These are phyloP conservation scores for Yarrowia yakushimensis DNA, from an alignment of 805 yeast species.

Conservation along the genomic window DNA sequence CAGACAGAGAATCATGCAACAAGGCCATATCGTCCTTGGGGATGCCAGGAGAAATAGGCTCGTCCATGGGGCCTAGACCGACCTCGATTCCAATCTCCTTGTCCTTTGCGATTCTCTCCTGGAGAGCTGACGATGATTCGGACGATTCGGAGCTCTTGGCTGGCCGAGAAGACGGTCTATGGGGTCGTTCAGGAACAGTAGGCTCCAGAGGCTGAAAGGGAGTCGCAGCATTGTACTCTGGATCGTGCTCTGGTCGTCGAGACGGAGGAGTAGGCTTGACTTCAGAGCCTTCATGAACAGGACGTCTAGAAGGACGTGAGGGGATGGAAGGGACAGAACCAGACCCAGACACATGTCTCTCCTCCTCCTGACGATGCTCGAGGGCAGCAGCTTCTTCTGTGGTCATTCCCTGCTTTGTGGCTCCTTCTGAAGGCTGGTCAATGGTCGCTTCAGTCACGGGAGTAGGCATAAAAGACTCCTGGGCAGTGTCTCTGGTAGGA, in stretches of 20 bases:
- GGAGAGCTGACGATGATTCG: neutral
- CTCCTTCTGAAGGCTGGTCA: conserved; percentile 1
- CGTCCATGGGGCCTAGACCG: conserved; percentile 6
- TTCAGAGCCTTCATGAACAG: too few relatives aligned
- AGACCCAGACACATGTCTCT: too few relatives aligned
- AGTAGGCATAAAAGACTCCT: neutral
- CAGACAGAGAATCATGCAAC: neutral
- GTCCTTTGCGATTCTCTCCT: neutral
- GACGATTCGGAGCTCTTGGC: neutral
- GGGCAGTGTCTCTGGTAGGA: neutral
- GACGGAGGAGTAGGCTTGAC: too few relatives aligned
- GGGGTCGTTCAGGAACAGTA: neutral
- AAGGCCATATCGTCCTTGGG: conserved; percentile 13
- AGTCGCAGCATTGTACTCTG: neutral
- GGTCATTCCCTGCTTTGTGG: neutral
- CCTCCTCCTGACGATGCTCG: neutral
- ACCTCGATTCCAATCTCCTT: neutral
- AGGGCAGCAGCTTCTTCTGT: neutral
- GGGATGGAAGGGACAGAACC: neutral
- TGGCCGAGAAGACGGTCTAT: neutral
- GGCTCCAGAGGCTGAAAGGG: neutral
- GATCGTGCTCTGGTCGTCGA: too few relatives aligned
- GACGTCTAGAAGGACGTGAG: neutral
- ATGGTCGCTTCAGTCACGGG: neutral
- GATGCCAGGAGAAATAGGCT: neutral